These are phyloP conservation scores for Colletotrichum kahawae DNA, from an alignment of 2,329 filamentous ascomycete genomes.

Conservation along the genomic window DNA sequence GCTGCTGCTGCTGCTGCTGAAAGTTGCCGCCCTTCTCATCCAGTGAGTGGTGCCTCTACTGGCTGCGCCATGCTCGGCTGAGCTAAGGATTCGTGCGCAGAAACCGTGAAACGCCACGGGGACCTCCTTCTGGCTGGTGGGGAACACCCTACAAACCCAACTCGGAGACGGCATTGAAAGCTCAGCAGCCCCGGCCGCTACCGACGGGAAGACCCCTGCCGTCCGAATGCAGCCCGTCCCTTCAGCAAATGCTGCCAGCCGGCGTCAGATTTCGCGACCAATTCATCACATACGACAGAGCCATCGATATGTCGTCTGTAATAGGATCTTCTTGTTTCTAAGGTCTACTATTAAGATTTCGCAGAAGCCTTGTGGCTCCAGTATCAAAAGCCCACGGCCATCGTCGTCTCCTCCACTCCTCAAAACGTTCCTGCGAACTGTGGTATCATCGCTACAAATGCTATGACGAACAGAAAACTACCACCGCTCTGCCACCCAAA, in stretches of 20 bases:
- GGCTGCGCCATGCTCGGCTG: constrained; percentile 5
- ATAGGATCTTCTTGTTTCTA: neutral
- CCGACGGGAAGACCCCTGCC: constrained; percentile 14
- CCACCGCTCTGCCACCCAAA: neutral
- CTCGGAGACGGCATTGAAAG: neutral
- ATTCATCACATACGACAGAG: neutral
- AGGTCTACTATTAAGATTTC: neutral
- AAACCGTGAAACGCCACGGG: constrained; percentile 16
- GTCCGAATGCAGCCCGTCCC: constrained; percentile 1
- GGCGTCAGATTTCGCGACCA: neutral
- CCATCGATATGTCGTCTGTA: neutral
- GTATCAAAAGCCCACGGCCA: neutral
- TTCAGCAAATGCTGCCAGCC: neutral
- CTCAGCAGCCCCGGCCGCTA: neutral
- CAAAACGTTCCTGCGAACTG: constrained; percentile 6
- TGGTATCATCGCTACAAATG: constrained; percentile 24
- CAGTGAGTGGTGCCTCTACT: neutral
- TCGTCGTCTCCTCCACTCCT: neutral
- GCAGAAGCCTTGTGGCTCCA: neutral
- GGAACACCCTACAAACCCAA: neutral
- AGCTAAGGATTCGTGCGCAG: constrained; percentile 5
- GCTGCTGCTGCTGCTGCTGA: neutral
- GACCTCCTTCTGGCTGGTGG: neutral
- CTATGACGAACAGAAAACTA: constrained; percentile 21
- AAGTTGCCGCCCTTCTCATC: neutral